Conservation (phyloP, 1,284 basidiomycete species). For the Ustilago esculenta region DNA sequence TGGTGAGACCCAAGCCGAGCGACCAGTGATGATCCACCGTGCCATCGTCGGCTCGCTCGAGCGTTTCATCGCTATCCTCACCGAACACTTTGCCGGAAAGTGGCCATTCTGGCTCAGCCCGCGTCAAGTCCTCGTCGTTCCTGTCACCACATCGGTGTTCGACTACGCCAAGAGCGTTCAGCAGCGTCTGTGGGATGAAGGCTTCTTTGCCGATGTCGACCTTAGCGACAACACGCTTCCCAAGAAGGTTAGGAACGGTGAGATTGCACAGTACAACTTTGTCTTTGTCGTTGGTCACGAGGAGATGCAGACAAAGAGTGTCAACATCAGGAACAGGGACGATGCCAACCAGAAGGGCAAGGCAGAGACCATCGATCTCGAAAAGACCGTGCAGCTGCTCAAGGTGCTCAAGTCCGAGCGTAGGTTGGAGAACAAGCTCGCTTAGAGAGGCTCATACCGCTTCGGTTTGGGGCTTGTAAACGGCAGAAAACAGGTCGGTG, state of each 20-base stretch:
- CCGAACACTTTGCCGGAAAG: slow-evolving; percentile 96
- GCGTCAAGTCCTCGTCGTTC: slow-evolving; percentile 91
- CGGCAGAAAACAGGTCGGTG: no score
- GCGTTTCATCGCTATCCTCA: slow-evolving; percentile 95
- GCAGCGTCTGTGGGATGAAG: slow-evolving; percentile 75
- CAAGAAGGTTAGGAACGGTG: slow-evolving; percentile 81
- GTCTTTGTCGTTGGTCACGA: slow-evolving; percentile 95
- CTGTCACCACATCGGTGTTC: slow-evolving; percentile 85
- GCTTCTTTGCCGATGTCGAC: slow-evolving; percentile 91
- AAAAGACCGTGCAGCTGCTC: slow-evolving; percentile 47
- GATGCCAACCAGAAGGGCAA: slow-evolving; percentile 60
- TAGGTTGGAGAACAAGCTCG: slow-evolving; percentile 56
- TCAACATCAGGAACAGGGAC: slow-evolving; percentile 86
- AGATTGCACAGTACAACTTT: slow-evolving; percentile 80
- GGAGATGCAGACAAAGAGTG: slow-evolving; percentile 83
- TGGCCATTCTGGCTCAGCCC: slow-evolving; percentile 99
- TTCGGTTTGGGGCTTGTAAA: no score
- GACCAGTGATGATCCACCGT: slow-evolving; percentile 98
- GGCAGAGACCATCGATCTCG: slow-evolving; percentile 61
- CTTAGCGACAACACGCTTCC: slow-evolving; percentile 89
- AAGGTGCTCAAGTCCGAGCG: slow-evolving; percentile 50
- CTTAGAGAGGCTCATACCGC: no score
- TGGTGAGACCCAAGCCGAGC: slow-evolving; percentile 70
- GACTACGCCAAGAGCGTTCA: slow-evolving; percentile 87
- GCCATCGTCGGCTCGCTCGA: slow-evolving; percentile 95